Conservation (phyloP, 257 asterid genomes). For the Petunia secreta region DNA sequence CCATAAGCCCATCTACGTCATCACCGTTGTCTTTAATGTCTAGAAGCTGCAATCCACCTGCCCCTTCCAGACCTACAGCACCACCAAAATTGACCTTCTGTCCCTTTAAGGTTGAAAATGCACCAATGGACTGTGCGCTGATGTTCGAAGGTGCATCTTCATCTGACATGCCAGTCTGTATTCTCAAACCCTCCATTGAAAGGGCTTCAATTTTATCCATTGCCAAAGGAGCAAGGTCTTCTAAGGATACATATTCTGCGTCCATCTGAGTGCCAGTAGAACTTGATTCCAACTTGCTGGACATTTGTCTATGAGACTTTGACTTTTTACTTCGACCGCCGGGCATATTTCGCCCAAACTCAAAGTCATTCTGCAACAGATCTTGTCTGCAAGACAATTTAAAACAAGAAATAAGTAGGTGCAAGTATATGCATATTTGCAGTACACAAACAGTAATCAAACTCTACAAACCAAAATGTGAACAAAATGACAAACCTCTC, state of each 20-base stretch:
- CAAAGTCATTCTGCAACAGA: constrained; percentile 44
- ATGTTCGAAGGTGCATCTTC: constrained; percentile 74
- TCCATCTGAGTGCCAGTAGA: constrained; percentile 42
- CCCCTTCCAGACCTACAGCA: constrained; percentile 81
- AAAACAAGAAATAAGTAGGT: constrained; percentile 7
- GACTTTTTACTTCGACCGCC: constrained; percentile 37
- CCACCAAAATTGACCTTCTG: constrained; percentile 51
- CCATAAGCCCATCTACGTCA: constrained; percentile 88
- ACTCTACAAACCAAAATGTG: background rate
- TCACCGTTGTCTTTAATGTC: constrained; percentile 73
- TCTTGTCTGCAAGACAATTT: constrained; percentile 56
- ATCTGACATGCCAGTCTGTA: constrained; percentile 87
- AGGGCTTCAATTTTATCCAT: constrained; percentile 87
- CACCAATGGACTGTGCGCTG: constrained; percentile 64
- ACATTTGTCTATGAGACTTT: constrained; percentile 34
- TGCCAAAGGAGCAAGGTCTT: constrained; percentile 95
- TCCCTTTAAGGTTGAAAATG: constrained; percentile 77
- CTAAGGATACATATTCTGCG: constrained; percentile 73
- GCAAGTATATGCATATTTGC: background rate
- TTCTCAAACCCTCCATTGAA: constrained; percentile 72
- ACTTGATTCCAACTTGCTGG: constrained; percentile 39
- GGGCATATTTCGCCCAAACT: constrained; percentile 34
- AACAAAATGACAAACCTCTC: constrained; percentile 58
- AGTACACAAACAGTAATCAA: background rate
- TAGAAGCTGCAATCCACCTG: constrained; percentile 79